Base-by-base conservation (phyloP, 2,329 filamentous ascomycete genomes). In the Paecilomyces formosus region DNA sequence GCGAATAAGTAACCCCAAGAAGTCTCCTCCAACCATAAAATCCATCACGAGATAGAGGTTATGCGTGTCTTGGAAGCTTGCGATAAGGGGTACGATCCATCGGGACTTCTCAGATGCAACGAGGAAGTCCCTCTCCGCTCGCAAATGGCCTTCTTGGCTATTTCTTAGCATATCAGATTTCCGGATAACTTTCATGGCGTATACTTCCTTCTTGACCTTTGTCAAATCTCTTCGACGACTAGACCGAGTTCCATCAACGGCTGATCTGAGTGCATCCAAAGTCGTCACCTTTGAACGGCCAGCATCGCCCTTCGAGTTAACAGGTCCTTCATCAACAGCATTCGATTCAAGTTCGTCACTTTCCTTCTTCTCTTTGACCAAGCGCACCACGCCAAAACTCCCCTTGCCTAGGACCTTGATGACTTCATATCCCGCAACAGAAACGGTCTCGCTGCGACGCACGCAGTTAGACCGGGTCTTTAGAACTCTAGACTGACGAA, bases 11-110 rank as follows among this genome's bases (percentile, higher is more conserved):
- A 97, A 75, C 1, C 90, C 90, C 0, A 99, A 81, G 64, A 99
- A 97, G 71, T 99, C 93, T 0, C 94, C 93, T 0, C 93, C 94
- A 1, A 95, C 88, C 91, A 97, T 97, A 70, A 96, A 99, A 60
- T 97, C 92, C 92, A 97, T 97, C 56, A 97, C 89, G 5, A 99
- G 84, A 67, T 97, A 97, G 5, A 99, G 80, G 65, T 90, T 90
- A 50, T 84, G 82, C 35, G 83, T 78, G 70, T 97, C 94, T 72
- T 97, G 91, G 64, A 97, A 97, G 68, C 91, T 94, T 55, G 90
- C 82, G 55, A 96, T 83, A 35, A 99, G 78, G 0, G 92, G 90
- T 1, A 97, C 90, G 53, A 96, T 86, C 93, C 92, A 97, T 61
- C 83, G 83, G 4, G 91, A 95, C n/a, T 87, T 89, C 70, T 94